Base-by-base conservation (phyloP, 75 land plant species). In the Cupressus sempervirens region DNA sequence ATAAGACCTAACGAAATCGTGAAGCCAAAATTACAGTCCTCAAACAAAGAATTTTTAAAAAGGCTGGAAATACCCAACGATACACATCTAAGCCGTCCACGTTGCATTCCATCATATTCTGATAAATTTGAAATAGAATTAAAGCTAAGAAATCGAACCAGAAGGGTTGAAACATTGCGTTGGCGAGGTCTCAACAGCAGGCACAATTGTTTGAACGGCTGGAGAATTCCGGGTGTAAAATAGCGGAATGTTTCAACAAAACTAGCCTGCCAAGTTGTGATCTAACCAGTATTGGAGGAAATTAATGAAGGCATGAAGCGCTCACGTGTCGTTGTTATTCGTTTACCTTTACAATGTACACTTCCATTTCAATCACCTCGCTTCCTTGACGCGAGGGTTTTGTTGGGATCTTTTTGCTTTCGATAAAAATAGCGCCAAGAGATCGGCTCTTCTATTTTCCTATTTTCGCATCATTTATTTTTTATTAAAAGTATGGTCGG, bases 101-200 rank as follows among this genome's bases (percentile, higher is more conserved):
- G 52, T 50, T 50, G 52, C 13, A 50, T 50, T 50, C 12, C 14
- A 50, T 11, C 52, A 11, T 50, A 20, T 40, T 76, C 9, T 40
- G 40, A 43, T 18, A 18, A 15, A 76, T 38, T 15, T 35, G 7
- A 5, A 16, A 1, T 36, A 7, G 40, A 76, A 76, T 18, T 79
- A 12, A 16, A 29, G 30, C 10, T 4, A 45, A 7, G 23, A n/a
- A 79, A 79, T 79, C 50, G 46, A 41, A 79, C 81, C 81, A 43
- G 81, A 41, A 79, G 48, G 81, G 81, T 79, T 79, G 38, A 79
- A 79, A 79, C 81, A 79, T 79, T 43, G 80, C 80, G 80, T 77
- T 77, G 13, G 40, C 23, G 48, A 45, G 48, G 81, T 3, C 23
- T 15, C 26, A n/a, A 41, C 45, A n/a, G 81, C 81, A 45, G 32